A percentile compares a stretch with the other conserved stretches of the same genome.
phyloP scores from a whole-genome alignment of 768 basidiomycete genomes.

The Russula virescens region DNA sequence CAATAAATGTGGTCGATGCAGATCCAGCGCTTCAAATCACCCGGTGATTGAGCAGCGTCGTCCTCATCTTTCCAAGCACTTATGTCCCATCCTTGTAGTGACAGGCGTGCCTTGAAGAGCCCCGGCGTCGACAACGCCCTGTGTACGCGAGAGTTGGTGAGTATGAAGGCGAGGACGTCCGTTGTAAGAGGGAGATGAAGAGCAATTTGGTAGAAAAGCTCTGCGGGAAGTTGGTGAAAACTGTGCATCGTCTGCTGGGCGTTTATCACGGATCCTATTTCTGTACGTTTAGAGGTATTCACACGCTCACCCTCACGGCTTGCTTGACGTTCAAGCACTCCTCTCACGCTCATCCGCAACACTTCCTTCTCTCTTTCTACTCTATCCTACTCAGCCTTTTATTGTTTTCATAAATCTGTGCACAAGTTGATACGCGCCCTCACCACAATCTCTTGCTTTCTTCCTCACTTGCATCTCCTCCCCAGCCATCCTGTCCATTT shows the following conservation, averaged over 20 bases:
- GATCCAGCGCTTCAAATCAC: constrained; percentile 7
- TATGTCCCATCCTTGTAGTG: constrained; percentile 5
- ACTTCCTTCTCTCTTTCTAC: constrained; percentile 14
- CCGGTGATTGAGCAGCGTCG: background rate
- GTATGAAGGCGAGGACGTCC: constrained; percentile 3
- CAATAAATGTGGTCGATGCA: background rate
- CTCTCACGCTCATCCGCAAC: constrained; percentile 18
- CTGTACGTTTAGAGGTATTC: no score
- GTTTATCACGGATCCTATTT: no score
- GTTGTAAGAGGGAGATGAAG: constrained; percentile 6
- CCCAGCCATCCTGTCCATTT: constrained; percentile 24
- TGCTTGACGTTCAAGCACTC: constrained; percentile 17
- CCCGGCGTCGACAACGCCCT: background rate
- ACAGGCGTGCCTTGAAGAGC: constrained; percentile 11
- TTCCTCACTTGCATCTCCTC: constrained; percentile 12
- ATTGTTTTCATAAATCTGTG: constrained; percentile 8
- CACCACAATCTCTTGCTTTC: constrained; percentile 16
- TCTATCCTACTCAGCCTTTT: constrained; percentile 9
- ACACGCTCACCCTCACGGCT: no score
- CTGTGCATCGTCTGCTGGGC: background rate
- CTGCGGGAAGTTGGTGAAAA: background rate
- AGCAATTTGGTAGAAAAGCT: constrained; percentile 8
- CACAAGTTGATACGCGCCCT: constrained; percentile 13
- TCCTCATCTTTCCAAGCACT: constrained; percentile 3
- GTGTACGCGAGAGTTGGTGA: background rate